phyloP scores from a whole-genome alignment of 2,329 filamentous ascomycete species.

The Trichophyton mentagrophytes region DNA sequence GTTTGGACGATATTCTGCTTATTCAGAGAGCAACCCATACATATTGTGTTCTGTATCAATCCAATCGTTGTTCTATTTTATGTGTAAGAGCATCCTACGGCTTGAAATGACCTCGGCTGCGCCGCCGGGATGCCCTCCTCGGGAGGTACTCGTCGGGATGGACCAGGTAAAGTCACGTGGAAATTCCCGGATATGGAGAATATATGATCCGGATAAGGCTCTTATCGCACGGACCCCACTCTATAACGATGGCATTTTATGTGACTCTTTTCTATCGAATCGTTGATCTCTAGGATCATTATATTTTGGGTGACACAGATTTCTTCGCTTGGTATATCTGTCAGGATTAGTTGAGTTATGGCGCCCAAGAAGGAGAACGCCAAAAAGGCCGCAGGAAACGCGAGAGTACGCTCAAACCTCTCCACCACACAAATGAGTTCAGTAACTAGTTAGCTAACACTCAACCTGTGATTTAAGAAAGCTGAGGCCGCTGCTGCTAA shows the following conservation, averaged over 20 bases:
- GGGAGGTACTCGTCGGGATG: too few species aligned
- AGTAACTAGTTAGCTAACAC: background rate
- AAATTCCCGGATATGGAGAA: background rate
- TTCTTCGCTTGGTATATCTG: background rate
- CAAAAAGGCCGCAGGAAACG: constrained; percentile 84
- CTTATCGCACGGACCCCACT: background rate
- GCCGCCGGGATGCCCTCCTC: too few species aligned
- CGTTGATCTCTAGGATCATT: background rate
- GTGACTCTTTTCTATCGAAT: background rate
- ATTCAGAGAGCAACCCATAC: background rate
- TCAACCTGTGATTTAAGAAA: constrained; percentile 44
- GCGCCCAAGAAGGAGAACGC: constrained; percentile 68
- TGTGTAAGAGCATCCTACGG: background rate
- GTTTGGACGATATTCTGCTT: background rate
- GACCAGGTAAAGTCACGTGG: too few species aligned
- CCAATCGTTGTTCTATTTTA: background rate
- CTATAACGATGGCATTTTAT: background rate
- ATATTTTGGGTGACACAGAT: background rate
- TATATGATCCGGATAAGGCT: constrained; percentile 1
- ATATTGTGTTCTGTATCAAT: background rate
- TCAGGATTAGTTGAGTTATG: constrained; percentile 36
- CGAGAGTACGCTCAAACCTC: constrained; percentile 32
- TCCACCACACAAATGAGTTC: background rate
- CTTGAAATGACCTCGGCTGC: background rate
- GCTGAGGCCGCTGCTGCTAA: constrained; percentile 76